Percentiles rank a stretch among this genome's conserved stretches.
Evolutionary conservation across 257 asterid genomes (phyloP).

Genomic region (Echium plantagineum): DNA sequence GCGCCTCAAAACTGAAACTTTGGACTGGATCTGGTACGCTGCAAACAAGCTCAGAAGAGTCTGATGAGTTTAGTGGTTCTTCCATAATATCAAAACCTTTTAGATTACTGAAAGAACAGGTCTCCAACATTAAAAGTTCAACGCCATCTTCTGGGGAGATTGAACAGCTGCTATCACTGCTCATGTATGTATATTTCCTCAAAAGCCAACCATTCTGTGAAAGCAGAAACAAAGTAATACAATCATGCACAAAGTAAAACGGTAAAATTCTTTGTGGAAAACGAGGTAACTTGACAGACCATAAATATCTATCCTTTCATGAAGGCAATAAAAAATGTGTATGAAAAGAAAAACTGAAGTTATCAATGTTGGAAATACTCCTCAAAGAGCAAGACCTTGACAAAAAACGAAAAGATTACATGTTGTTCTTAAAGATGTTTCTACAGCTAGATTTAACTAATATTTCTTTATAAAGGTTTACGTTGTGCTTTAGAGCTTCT

Average conservation of each 20-base stretch:
- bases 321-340: too few species aligned
- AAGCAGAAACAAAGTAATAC: constrained; percentile 15
- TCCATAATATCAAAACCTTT: constrained; percentile 32
- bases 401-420: not conserved
- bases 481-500: not conserved
- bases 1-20: constrained; percentile 91
- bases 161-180: constrained; percentile 79
- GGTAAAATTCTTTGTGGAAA: not conserved
- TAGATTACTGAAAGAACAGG: constrained; percentile 24
- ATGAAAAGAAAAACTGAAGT: not conserved
- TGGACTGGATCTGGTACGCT: constrained; percentile 42
- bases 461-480: not conserved
- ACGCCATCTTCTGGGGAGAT: constrained; percentile 80
- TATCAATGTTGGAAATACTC: not conserved
- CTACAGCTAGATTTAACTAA: not conserved
- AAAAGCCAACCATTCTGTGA: constrained; percentile 73
- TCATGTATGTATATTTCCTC: constrained; percentile 63
- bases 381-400: not conserved
- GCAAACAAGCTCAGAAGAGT: constrained; percentile 37
- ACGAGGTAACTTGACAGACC: too few species aligned
- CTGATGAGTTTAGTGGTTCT: constrained; percentile 27
- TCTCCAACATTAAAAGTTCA: constrained; percentile 51
- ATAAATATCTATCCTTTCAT: too few species aligned
- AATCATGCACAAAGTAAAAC: constrained; percentile 12
- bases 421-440: not conserved